A percentile compares a stretch with the other conserved stretches of the same genome.
These are phyloP conservation scores for Chlorella sp. DNA, from an alignment of 139 green algal species.

Conservation along the genomic window DNA sequence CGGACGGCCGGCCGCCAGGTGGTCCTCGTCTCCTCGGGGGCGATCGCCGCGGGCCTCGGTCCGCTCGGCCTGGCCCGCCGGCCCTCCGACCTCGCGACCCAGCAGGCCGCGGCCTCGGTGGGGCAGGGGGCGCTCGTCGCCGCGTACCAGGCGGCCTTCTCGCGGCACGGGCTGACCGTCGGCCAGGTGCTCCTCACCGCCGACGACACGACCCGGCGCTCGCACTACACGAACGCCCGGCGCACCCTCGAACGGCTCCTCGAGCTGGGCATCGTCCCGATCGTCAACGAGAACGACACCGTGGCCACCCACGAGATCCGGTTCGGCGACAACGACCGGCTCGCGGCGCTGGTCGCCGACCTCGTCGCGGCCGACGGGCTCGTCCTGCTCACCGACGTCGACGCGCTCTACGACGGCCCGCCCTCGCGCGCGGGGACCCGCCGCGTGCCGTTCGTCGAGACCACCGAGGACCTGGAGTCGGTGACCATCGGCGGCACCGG, in stretches of 20 bases:
- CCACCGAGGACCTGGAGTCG: slow-evolving; percentile 64
- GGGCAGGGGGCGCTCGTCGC: too few relatives aligned
- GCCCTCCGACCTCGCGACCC: too few relatives aligned
- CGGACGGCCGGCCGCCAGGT: too few relatives aligned
- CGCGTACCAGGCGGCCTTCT: too few relatives aligned
- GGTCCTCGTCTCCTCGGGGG: too few relatives aligned
- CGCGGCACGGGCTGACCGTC: too few relatives aligned
- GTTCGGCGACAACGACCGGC: slow-evolving; percentile 89
- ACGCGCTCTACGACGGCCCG: slow-evolving; percentile 78
- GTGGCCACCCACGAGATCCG: slow-evolving; percentile 61
- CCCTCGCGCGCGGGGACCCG: slow-evolving; percentile 34
- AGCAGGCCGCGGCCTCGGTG: too few relatives aligned
- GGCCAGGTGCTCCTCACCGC: slow-evolving; percentile 83
- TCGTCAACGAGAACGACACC: slow-evolving; percentile 84
- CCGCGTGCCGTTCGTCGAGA: background rate
- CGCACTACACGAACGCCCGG: slow-evolving; percentile 72
- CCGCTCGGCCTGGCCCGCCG: too few relatives aligned
- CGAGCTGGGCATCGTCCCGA: slow-evolving; percentile 57
- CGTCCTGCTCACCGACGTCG: slow-evolving; percentile 85
- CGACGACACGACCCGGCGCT: slow-evolving; percentile 68
- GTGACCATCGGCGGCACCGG: too few relatives aligned
- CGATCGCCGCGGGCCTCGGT: too few relatives aligned
- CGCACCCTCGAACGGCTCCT: slow-evolving; percentile 79
- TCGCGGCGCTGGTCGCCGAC: slow-evolving; percentile 64
- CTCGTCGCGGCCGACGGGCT: slow-evolving; percentile 79